Evolutionary conservation across 768 basidiomycete species (phyloP).

Genomic region (Termitomyces sp.): DNA sequence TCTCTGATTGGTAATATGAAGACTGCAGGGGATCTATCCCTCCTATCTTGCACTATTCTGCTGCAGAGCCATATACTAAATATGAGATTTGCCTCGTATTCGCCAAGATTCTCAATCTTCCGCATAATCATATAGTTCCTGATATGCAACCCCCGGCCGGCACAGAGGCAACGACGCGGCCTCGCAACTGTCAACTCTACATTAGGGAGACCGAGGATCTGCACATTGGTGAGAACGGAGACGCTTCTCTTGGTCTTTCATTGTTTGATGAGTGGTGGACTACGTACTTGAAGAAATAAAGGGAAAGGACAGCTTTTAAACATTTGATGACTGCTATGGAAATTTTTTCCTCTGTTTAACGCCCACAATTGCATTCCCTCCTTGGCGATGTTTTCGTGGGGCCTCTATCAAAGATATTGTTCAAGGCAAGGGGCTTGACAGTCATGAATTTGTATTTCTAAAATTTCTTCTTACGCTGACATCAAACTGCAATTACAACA

Average conservation of each 20-base stretch:
- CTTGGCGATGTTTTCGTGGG: no score
- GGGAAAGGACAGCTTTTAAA: neutral
- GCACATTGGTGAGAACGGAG: slow-evolving; percentile 24
- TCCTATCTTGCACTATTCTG: slow-evolving; percentile 81
- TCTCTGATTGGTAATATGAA: slow-evolving; percentile 7
- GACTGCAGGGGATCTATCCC: slow-evolving; percentile 45
- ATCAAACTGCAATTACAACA: no score
- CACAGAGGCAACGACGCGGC: slow-evolving; percentile 64
- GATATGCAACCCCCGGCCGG: slow-evolving; percentile 64
- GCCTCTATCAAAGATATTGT: no score
- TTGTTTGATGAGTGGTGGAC: slow-evolving; percentile 88
- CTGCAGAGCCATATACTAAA: slow-evolving; percentile 80
- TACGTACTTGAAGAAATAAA: slow-evolving; percentile 31
- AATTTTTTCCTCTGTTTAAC: neutral
- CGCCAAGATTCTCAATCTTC: slow-evolving; percentile 59
- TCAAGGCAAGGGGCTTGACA: no score
- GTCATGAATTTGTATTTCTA: no score
- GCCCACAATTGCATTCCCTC: neutral
- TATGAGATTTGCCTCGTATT: slow-evolving; percentile 88
- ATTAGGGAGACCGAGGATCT: slow-evolving; percentile 71
- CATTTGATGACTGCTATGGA: neutral
- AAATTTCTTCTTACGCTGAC: no score
- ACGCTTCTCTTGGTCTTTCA: slow-evolving; percentile 52
- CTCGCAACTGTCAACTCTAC: slow-evolving; percentile 75
- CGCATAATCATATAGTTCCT: slow-evolving; percentile 71